Evolutionary conservation across 1,139 yeast species (phyloP).

Genomic region (Saccharomyces hybrid): DNA sequence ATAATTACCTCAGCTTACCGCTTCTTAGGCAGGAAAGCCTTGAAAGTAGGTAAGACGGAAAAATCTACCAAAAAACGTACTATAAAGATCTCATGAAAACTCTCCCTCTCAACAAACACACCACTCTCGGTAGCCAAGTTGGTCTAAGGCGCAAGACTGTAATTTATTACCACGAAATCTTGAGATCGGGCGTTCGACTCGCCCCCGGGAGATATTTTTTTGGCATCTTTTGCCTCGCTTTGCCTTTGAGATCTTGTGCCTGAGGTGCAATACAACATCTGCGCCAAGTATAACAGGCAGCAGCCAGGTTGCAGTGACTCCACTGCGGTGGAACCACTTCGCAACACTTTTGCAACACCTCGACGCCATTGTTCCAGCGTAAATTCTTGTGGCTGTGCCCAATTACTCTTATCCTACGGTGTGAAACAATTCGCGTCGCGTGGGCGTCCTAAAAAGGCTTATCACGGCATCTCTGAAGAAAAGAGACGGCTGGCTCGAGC

Average conservation of each 20-base stretch:
- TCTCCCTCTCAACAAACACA: too few species aligned
- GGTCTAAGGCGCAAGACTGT: constrained; percentile 20
- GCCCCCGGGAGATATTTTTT: constrained; percentile 10
- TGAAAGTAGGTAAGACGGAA: too few species aligned
- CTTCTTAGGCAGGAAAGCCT: too few species aligned
- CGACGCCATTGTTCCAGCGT: not conserved
- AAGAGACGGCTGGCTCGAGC: constrained; percentile 1
- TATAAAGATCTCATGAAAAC: too few species aligned
- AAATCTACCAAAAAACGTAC: too few species aligned
- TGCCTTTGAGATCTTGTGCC: not conserved
- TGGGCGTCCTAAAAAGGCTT: not conserved
- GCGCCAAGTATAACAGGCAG: not conserved
- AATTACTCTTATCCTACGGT: not conserved
- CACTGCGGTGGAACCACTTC: not conserved
- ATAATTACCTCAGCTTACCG: too few species aligned
- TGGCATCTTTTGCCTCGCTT: not conserved
- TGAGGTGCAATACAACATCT: not conserved
- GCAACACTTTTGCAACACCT: not conserved
- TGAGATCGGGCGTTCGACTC: constrained; percentile 14
- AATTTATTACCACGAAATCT: constrained; percentile 9
- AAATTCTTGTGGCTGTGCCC: not conserved
- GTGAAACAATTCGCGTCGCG: not conserved
- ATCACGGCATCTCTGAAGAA: not conserved
- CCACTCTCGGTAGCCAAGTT: constrained; percentile 17
- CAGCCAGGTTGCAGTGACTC: not conserved